A percentile compares a stretch with the other conserved stretches of the same genome.
Conservation (phyloP, 2,329 filamentous ascomycete genomes). For the Aureobasidium uvarum region DNA sequence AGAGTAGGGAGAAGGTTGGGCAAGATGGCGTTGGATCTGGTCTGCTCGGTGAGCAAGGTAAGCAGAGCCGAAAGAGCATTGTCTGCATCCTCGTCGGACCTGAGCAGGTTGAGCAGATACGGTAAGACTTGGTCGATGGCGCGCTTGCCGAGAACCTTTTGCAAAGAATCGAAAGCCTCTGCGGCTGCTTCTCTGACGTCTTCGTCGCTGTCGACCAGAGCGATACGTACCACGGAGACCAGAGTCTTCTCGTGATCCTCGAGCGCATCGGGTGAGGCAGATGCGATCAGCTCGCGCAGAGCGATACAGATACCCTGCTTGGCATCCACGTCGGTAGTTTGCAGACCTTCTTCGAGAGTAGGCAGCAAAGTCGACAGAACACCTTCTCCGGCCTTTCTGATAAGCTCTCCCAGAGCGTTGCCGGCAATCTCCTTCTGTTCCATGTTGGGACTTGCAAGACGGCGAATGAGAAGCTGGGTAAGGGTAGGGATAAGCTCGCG, state of each 20-base stretch:
- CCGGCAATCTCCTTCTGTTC: conserved; percentile 99
- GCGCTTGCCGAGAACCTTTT: conserved; percentile 89
- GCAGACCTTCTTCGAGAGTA: conserved; percentile 86
- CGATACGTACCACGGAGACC: conserved; percentile 89
- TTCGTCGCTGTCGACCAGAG: conserved; percentile 82
- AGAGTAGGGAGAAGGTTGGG: conserved; percentile 95
- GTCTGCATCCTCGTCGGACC: conserved; percentile 80
- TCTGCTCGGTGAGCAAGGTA: conserved; percentile 89
- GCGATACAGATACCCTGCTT: conserved; percentile 98
- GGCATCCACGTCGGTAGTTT: conserved; percentile 83
- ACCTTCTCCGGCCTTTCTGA: conserved; percentile 92
- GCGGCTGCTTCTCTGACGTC: conserved; percentile 94
- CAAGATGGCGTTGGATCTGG: conserved; percentile 91
- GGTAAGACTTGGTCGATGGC: conserved; percentile 95
- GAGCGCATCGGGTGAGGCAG: conserved; percentile 81
- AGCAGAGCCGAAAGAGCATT: conserved; percentile 90
- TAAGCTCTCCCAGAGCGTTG: conserved; percentile 93
- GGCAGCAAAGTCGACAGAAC: conserved; percentile 85
- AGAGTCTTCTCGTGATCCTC: conserved; percentile 95
- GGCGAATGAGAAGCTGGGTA: conserved; percentile 89
- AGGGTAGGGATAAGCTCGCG: conserved; percentile 95
- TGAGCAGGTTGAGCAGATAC: conserved; percentile 83
- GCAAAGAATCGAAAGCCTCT: conserved; percentile 93
- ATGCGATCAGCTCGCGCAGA: conserved; percentile 85
- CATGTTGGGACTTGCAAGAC: conserved; percentile 92